Conservation (phyloP, 257 asterid genomes). For the Osmanthus fragrans region DNA sequence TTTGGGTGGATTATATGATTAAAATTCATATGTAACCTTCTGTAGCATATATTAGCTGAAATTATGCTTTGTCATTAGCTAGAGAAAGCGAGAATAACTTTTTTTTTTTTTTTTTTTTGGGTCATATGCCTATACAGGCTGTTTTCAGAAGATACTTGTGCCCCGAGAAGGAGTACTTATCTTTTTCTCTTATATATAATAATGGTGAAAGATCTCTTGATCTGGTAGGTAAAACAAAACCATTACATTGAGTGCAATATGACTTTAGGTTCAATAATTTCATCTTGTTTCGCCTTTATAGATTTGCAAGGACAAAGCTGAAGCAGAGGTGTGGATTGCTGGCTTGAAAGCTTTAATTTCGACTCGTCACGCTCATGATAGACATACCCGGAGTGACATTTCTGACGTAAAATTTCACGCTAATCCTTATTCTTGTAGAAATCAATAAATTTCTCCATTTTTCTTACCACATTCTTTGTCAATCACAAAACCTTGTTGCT, state of each 20-base stretch:
- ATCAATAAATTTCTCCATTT: background rate
- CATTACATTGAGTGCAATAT: background rate
- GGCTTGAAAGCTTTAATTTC: conserved; percentile 76
- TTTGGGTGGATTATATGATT: conserved; percentile 23
- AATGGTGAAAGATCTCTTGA: conserved; percentile 93
- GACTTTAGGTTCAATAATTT: background rate
- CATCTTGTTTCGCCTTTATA: conserved; percentile 31
- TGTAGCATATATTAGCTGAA: background rate
- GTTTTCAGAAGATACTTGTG: conserved; percentile 86
- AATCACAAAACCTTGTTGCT: background rate
- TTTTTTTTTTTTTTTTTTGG: background rate
- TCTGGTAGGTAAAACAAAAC: conserved; percentile 59
- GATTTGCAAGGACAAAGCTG: conserved; percentile 93
- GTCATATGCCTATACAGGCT: conserved; percentile 54
- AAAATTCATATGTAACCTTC: conserved; percentile 25
- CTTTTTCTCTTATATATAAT: conserved; percentile 83
- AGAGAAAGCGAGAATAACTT: conserved; percentile 1
- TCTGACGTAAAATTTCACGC: conserved; percentile 51
- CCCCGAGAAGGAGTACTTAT: conserved; percentile 92
- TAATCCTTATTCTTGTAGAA: conserved; percentile 17
- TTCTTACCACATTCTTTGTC: background rate
- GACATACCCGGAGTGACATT: conserved; percentile 78
- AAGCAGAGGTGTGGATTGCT: conserved; percentile 87
- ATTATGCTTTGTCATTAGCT: background rate
- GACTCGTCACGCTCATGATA: conserved; percentile 51